Conservation (phyloP, 306 rosid species). For the Ziziphus jujuba region DNA sequence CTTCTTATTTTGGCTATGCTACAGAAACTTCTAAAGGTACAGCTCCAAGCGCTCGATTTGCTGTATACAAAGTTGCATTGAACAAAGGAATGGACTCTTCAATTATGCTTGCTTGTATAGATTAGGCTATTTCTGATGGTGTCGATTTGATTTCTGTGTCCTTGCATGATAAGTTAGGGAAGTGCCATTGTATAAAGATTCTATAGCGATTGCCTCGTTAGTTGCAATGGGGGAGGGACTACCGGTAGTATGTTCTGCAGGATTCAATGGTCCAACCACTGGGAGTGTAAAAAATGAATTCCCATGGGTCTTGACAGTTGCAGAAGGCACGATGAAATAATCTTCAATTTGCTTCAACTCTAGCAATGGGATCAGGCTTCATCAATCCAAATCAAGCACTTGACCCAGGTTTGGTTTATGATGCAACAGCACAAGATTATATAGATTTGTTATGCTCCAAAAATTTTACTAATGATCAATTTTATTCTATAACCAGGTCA, state of each 20-base stretch:
- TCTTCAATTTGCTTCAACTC: neutral
- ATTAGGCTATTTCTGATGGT: neutral
- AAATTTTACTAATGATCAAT: too few species aligned
- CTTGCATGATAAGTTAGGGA: rapidly evolving
- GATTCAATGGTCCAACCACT: neutral
- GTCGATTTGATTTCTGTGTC: neutral
- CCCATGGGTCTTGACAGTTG: neutral
- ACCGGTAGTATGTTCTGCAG: neutral
- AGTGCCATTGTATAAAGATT: neutral
- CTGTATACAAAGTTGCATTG: too few species aligned
- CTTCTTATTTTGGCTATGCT: too few species aligned
- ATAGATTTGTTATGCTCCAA: too few species aligned
- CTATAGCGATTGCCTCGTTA: neutral
- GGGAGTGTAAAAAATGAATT: neutral
- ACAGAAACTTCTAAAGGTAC: too few species aligned
- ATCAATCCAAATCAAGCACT: too few species aligned
- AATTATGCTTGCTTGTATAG: neutral
- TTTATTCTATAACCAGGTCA: too few species aligned
- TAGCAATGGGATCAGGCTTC: too few species aligned
- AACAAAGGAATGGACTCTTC: too few species aligned
- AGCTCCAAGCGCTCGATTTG: too few species aligned
- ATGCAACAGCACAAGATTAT: too few species aligned
- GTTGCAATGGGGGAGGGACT: neutral
- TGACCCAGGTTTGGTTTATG: too few species aligned
- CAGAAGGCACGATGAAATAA: neutral